These are phyloP conservation scores for Fusarium concolor DNA, from an alignment of 2,329 filamentous ascomycete genomes.

Conservation along the genomic window DNA sequence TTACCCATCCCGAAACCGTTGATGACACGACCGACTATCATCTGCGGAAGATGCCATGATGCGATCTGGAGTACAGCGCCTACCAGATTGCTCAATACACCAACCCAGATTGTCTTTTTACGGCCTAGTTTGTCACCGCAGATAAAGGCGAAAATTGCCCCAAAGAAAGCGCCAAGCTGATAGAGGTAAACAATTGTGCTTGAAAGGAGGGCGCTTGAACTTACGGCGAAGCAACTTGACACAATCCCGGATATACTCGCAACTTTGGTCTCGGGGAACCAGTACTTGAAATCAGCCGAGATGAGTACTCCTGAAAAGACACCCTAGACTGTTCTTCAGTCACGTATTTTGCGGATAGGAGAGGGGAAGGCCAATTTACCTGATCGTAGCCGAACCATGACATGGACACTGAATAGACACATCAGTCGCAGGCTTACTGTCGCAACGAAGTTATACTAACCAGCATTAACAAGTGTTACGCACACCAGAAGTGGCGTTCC, in stretches of 20 bases:
- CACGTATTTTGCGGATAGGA: background rate
- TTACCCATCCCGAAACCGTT: background rate
- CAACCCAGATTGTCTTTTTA: background rate
- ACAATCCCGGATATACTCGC: background rate
- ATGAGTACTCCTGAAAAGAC: background rate
- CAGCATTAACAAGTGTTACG: background rate
- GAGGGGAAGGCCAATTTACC: background rate
- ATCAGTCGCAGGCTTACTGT: background rate
- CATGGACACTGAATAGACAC: background rate
- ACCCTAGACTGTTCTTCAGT: background rate
- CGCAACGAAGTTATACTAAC: background rate
- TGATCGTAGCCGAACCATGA: background rate
- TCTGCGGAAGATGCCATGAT: background rate
- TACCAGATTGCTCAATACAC: background rate
- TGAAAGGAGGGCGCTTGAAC: background rate
- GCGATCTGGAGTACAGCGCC: background rate
- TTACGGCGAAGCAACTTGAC: background rate
- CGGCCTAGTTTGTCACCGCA: background rate
- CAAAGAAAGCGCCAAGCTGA: background rate
- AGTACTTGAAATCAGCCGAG: background rate
- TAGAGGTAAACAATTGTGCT: background rate
- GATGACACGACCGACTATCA: background rate
- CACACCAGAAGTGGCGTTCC: background rate
- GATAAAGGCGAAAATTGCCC: background rate
- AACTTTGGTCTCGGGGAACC: background rate